These are phyloP conservation scores for Podila minutissima DNA, from an alignment of 192 early-diverging fungal species.

Conservation along the genomic window DNA sequence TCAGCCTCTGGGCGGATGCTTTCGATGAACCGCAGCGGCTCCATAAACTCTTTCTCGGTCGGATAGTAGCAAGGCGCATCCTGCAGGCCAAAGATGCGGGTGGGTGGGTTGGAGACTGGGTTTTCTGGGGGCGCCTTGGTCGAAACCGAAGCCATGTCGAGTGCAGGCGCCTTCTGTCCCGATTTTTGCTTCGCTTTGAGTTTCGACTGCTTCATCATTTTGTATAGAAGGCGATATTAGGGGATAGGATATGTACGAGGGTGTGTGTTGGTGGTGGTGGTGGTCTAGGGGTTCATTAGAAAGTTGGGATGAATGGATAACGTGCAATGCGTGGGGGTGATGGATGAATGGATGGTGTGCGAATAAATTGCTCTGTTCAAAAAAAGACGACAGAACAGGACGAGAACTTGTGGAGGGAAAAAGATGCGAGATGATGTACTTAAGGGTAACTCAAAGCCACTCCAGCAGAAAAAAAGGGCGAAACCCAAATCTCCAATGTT, in stretches of 20 bases:
- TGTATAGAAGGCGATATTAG: not conserved
- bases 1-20: constrained; percentile 81
- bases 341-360: not conserved
- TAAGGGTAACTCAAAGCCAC: too few relatives aligned
- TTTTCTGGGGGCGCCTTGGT: constrained; percentile 39
- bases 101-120: constrained; percentile 18
- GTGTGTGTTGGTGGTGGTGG: too few relatives aligned
- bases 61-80: constrained; percentile 86
- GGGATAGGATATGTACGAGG: not conserved
- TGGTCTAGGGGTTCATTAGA: too few relatives aligned
- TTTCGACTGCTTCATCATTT: not conserved
- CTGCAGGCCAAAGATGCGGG: constrained; percentile 75
- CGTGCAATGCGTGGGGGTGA: not conserved
- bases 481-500: too few relatives aligned
- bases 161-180: constrained; percentile 9
- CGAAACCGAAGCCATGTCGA: constrained; percentile 34
- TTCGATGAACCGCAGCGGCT: constrained; percentile 89
- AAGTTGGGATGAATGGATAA: too few relatives aligned
- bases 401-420: too few relatives aligned
- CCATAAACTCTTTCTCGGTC: constrained; percentile 80
- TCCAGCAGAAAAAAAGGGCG: too few relatives aligned
- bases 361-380: not conserved
- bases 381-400: too few relatives aligned
- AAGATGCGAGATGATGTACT: too few relatives aligned
- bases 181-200: not conserved